Base-by-base conservation (phyloP, 208 protist species). In the Naegleria gruberi region DNA sequence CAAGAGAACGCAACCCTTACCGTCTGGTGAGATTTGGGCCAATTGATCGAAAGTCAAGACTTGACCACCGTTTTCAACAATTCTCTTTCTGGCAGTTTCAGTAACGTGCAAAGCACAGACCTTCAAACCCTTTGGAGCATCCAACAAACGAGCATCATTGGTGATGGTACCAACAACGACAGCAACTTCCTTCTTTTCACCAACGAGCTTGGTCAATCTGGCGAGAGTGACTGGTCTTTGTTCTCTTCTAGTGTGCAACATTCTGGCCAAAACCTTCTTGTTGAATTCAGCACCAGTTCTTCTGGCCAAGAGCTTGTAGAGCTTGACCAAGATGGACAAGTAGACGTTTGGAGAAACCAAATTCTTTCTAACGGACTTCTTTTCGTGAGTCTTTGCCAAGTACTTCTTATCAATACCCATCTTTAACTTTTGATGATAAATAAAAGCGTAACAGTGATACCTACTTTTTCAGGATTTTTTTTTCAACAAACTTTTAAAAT, bases 21-120 rank as follows among this genome's bases (percentile, higher is more conserved):
- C 99, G 55, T 95, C 99, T 87, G 99, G 99, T 47, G 95, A 93
- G 42, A 96, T 91, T 91, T 99, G 96, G 46, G 98, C 97, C 57
- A 99, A 96, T 94, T 99, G 98, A 94, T 99, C 99, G 90, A 99
- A 99, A 90, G 99, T 99, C 55, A 99, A 93, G 95, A 94, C 96
- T 95, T 99, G 96, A 91, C 99, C 99, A 91, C 99, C 99, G 55
- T 98, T 98, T 65, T 97, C 97, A 73, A 97, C 92, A 93, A 99
- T 99, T 94, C 98, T 97, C 82, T 97, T 96, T 93, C 98, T 98
- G 87, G 98, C 99, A 90, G 94, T 96, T 92, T 99, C 97, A 90
- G 99, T 99, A 95, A 99, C 98, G 92, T 96, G 96, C 65, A 99
- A 98, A 57, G 99, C 99, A 95, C 97, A 98, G 85, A 99, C 95